phyloP scores from a whole-genome alignment of 1,284 basidiomycete genomes.

The Inonotus hispidus region DNA sequence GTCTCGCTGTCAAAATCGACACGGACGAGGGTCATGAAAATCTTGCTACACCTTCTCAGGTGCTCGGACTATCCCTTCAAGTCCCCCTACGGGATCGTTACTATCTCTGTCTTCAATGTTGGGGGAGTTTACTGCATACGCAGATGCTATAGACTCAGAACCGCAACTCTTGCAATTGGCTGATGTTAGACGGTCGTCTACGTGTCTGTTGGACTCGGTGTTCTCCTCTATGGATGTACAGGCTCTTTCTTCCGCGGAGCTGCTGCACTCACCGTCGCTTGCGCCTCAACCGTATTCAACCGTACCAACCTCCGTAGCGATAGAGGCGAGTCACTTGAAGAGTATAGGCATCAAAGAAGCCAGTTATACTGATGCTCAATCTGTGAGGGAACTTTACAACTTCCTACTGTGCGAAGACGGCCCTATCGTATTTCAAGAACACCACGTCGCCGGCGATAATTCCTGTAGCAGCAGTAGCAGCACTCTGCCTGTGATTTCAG shows the following conservation, averaged over 20 bases:
- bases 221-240: conserved; percentile 6
- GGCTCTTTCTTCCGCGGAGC: background rate
- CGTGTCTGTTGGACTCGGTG: conserved; percentile 8
- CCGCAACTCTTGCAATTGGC: background rate
- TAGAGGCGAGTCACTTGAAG: background rate
- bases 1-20: background rate
- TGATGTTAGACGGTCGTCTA: conserved; percentile 9
- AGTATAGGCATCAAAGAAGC: background rate
- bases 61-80: background rate
- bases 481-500: background rate
- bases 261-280: background rate
- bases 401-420: background rate
- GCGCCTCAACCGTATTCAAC: background rate
- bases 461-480: background rate
- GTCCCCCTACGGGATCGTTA: background rate
- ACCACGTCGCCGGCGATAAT: background rate
- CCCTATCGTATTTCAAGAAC: background rate
- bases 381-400: background rate
- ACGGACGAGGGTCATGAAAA: background rate
- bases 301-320: background rate
- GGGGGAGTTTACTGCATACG: conserved; percentile 15
- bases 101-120: conserved; percentile 8
- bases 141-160: conserved; percentile 15
- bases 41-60: background rate
- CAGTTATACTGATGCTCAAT: background rate